Conservation (phyloP, 2,329 filamentous ascomycete species). For the Scedosporium aurantiacum region DNA sequence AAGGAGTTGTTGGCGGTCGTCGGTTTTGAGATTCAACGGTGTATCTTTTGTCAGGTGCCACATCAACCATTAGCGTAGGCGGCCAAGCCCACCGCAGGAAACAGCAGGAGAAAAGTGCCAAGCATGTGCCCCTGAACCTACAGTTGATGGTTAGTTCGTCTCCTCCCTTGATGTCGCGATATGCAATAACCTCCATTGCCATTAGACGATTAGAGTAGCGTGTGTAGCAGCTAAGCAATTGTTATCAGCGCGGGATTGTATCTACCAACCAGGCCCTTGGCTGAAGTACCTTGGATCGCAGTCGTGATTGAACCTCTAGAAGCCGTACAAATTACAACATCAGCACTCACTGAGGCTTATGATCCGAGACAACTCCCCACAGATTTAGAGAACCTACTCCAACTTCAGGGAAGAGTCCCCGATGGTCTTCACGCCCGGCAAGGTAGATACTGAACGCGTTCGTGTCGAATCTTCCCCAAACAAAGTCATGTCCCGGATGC, state of each 20-base stretch:
- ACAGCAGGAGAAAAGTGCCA: background rate
- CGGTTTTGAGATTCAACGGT: conserved; percentile 9
- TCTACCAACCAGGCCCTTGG: background rate
- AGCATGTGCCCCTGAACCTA: conserved; percentile 6
- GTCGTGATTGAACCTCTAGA: conserved; percentile 14
- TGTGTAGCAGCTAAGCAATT: conserved; percentile 11
- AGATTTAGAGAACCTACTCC: conserved; percentile 13
- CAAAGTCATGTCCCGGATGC: background rate
- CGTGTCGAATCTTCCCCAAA: conserved; percentile 24
- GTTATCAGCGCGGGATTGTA: background rate
- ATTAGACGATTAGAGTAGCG: conserved; percentile 14
- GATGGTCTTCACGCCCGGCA: conserved; percentile 5
- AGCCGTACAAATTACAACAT: conserved; percentile 4
- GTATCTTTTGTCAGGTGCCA: conserved; percentile 5
- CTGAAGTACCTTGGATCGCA: conserved; percentile 17
- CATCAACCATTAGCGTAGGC: background rate
- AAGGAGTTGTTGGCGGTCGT: conserved; percentile 15
- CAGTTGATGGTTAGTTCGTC: conserved; percentile 21
- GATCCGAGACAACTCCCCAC: background rate
- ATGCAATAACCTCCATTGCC: conserved; percentile 16
- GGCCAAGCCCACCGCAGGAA: background rate
- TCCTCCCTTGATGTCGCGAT: conserved; percentile 16
- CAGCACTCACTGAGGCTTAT: background rate
- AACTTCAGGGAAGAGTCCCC: conserved; percentile 15
- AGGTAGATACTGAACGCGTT: conserved; percentile 18